Evolutionary conservation across 768 basidiomycete genomes (phyloP).

Genomic region (Tubosaeta brunneosetosa): DNA sequence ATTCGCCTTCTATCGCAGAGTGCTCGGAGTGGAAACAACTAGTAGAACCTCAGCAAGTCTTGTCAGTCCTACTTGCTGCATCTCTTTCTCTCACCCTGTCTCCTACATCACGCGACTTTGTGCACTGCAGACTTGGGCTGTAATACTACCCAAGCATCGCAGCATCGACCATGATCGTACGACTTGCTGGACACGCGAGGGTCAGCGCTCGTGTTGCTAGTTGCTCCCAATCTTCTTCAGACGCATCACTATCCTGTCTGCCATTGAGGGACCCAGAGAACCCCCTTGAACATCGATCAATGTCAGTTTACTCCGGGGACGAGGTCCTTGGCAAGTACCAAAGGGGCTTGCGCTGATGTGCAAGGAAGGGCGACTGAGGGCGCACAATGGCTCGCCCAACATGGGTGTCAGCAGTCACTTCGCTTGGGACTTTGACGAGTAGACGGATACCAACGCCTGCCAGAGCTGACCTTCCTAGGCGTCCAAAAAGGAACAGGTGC

Average conservation of each 20-base stretch:
- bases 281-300: constrained; percentile 54
- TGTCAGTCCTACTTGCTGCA: no score
- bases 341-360: constrained; percentile 62
- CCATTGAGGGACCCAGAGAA: constrained; percentile 50
- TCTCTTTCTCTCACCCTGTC: no score
- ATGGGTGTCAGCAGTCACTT: constrained; percentile 47
- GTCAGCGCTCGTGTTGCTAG: neutral
- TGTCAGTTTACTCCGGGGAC: constrained; percentile 56
- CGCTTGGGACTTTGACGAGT: constrained; percentile 71
- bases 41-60: no score
- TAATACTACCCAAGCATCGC: no score
- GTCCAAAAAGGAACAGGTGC: constrained; percentile 80
- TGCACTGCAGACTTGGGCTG: no score
- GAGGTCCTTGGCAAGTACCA: constrained; percentile 49
- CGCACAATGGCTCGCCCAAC: constrained; percentile 59
- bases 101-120: no score
- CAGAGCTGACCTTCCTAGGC: constrained; percentile 65
- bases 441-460: constrained; percentile 55
- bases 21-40: no score
- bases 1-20: no score
- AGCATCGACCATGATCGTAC: neutral
- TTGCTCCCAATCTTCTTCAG: constrained; percentile 5
- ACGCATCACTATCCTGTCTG: constrained; percentile 38
- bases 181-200: neutral
- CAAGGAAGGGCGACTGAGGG: constrained; percentile 48